phyloP scores from a whole-genome alignment of 1,284 basidiomycete species.

The Ceratobasidium sp. region DNA sequence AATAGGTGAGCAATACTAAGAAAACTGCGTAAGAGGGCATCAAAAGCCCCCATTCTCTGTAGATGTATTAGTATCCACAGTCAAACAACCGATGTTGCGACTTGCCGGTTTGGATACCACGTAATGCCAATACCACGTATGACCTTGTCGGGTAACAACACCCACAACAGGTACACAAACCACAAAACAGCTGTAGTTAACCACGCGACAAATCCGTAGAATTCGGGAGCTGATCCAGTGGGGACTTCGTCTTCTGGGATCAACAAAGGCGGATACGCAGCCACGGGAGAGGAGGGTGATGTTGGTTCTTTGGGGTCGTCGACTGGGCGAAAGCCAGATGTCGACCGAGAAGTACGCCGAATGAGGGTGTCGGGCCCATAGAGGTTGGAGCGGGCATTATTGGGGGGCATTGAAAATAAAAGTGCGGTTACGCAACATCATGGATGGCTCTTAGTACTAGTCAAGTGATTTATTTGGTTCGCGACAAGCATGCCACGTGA shows the following conservation, averaged over 20 bases:
- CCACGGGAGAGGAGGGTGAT: conserved; percentile 62
- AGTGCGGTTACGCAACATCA: background rate
- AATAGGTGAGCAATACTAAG: conserved; percentile 76
- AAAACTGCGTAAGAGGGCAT: conserved; percentile 82
- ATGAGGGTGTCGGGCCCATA: background rate
- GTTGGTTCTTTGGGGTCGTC: conserved; percentile 51
- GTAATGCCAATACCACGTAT: conserved; percentile 70
- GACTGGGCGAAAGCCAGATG: conserved; percentile 8
- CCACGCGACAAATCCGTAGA: conserved; percentile 87
- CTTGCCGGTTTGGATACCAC: conserved; percentile 88
- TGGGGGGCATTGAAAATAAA: background rate
- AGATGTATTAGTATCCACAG: conserved; percentile 3
- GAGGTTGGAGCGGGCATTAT: background rate
- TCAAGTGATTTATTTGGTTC: background rate
- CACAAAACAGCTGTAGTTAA: conserved; percentile 77
- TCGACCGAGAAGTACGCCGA: background rate
- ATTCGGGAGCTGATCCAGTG: conserved; percentile 73
- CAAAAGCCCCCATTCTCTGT: conserved; percentile 84
- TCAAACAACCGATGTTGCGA: background rate
- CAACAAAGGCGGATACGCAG: conserved; percentile 58
- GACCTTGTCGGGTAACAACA: conserved; percentile 59
- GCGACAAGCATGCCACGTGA: background rate
- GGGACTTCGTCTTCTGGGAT: conserved; percentile 49
- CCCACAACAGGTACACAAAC: conserved; percentile 72
- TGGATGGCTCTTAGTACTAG: background rate